phyloP scores from a whole-genome alignment of 495 filamentous ascomycete genomes.

The Daldinia childiae region DNA sequence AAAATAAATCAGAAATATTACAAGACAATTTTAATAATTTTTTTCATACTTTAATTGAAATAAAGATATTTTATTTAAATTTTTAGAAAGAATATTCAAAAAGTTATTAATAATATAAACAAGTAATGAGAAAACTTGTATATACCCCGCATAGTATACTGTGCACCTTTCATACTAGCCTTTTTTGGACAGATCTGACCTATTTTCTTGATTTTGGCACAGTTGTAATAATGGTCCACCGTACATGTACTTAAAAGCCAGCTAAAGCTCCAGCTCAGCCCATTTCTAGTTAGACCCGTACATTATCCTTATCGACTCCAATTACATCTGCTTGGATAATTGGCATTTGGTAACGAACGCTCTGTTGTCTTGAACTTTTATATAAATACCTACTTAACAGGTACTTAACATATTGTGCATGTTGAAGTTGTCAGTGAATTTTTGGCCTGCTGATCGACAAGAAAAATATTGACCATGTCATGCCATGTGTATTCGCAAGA shows the following conservation, averaged over 20 bases:
- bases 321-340: conserved; percentile 8
- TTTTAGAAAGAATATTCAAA: too few relatives aligned
- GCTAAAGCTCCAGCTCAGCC: conserved; percentile 17
- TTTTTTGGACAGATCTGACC: too few relatives aligned
- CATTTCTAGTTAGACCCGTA: conserved; percentile 2
- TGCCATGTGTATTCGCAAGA: conserved; percentile 36
- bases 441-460: conserved; percentile 30
- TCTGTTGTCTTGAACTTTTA: conserved; percentile 2
- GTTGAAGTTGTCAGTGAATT: conserved; percentile 3
- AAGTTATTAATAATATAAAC: too few relatives aligned
- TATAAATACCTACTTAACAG: not conserved
- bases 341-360: conserved; percentile 1
- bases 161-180: too few relatives aligned
- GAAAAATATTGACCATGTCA: conserved; percentile 27
- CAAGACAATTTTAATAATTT: too few relatives aligned
- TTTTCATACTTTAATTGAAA: too few relatives aligned
- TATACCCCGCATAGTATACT: too few relatives aligned
- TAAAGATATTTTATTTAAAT: too few relatives aligned
- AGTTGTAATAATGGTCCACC: too few relatives aligned
- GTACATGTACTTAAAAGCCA: not conserved
- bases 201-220: too few relatives aligned
- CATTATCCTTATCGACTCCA: conserved; percentile 1
- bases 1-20: too few relatives aligned
- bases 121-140: too few relatives aligned
- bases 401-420: not conserved